Base-by-base conservation (phyloP, 352 stramenopile genomes). In the Pythium myriotylum region DNA sequence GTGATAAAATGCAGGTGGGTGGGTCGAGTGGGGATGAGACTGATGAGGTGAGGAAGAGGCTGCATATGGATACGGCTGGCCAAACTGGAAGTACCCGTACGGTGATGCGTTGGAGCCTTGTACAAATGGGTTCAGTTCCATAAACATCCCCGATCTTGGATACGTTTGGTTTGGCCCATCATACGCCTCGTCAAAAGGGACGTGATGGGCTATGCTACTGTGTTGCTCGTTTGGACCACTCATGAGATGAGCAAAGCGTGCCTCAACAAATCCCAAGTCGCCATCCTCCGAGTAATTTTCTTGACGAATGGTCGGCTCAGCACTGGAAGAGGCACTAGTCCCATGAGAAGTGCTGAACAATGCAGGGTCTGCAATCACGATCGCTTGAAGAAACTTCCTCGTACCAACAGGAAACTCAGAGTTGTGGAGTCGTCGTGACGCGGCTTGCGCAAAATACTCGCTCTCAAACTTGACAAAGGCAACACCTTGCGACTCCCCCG, bases 231-330 rank as follows among this genome's bases (percentile, higher is more conserved):
- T 59, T 9, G 46, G 19, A 42, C 61, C 84, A 49, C 79, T 77
- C 86, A 95, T 95, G 54, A 95, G 42, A 52, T 93, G 82, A 8
- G 82, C 86, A 53, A 95, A 95, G 9, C 79, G 80, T 7, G 79
- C 83, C 58, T 95, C 86, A 10, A 95, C 84, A 1, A 73, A 73
- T 22, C 77, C 73, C 24, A 95, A 67, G 62, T 95, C 86, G 13
- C 84, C 74, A 52, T 93, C 84, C 23, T 91, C 81, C 3, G 48
- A 9, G 33, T 23, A 29, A 13, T 46, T 12, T 1, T 39, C 37
- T 53, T 56, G 49, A 8, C 2, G 2, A 10, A 23, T 52, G 4
- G 23, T 9, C 13, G 4, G 53, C 24, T 26, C 40, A 1, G 27
- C 9, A 5, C 17, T 17, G 1, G 24, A 9, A 5, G 24, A 49